phyloP scores from a whole-genome alignment of 495 filamentous ascomycete species.

The Aspergillus incahuasiensis region DNA sequence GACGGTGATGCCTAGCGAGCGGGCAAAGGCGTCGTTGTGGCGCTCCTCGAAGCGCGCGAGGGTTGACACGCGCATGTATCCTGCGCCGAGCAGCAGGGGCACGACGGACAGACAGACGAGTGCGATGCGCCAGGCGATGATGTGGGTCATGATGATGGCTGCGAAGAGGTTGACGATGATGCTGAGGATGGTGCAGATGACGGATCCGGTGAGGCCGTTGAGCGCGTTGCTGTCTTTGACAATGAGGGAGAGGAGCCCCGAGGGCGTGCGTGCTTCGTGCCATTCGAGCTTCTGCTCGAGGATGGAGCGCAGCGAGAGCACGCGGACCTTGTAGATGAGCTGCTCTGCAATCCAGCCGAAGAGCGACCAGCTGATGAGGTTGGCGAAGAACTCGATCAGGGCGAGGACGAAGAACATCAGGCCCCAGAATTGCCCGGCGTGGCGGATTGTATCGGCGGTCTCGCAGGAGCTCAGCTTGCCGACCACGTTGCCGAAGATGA shows the following conservation, averaged over 20 bases:
- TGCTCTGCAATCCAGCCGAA: constrained; percentile 51
- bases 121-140: constrained; percentile 40
- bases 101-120: constrained; percentile 36
- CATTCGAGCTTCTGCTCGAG: constrained; percentile 48
- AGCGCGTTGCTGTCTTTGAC: constrained; percentile 46
- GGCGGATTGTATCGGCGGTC: constrained; percentile 26
- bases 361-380: constrained; percentile 40
- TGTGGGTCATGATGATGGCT: constrained; percentile 33
- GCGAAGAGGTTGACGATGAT: constrained; percentile 38
- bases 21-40: constrained; percentile 50
- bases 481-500: constrained; percentile 48
- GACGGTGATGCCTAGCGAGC: constrained; percentile 45
- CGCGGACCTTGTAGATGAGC: constrained; percentile 43
- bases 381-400: constrained; percentile 47
- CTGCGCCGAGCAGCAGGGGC: constrained; percentile 36
- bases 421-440: constrained; percentile 44
- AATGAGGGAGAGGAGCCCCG: constrained; percentile 42
- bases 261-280: constrained; percentile 45
- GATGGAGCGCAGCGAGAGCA: constrained; percentile 46
- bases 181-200: constrained; percentile 41
- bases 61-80: constrained; percentile 51
- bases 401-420: constrained; percentile 53
- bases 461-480: constrained; percentile 39
- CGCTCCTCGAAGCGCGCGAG: constrained; percentile 52
- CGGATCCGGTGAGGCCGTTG: constrained; percentile 43